phyloP scores from a whole-genome alignment of 1,284 basidiomycete species.

The Papiliotrema fonsecae region DNA sequence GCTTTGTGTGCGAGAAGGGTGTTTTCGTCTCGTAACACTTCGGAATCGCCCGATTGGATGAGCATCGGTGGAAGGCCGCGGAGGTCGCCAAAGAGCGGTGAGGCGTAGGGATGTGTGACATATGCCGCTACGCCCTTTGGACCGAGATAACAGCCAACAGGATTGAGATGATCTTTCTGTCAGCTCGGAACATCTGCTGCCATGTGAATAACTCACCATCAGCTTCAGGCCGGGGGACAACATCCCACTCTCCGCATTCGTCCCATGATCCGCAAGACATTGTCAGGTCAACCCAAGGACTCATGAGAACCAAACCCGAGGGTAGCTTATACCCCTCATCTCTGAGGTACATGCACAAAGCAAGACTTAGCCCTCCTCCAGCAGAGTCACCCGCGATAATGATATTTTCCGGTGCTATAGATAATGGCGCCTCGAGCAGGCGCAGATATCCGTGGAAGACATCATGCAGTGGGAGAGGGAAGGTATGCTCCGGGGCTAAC shows the following conservation, averaged over 20 bases:
- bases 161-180: slow-evolving; percentile 74
- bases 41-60: slow-evolving; percentile 89
- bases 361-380: slow-evolving; percentile 81
- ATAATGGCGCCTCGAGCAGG: slow-evolving; percentile 73
- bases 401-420: slow-evolving; percentile 85
- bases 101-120: slow-evolving; percentile 92
- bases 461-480: slow-evolving; percentile 91
- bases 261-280: slow-evolving; percentile 98
- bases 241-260: slow-evolving; percentile 76
- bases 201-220: slow-evolving; percentile 51
- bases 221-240: slow-evolving; percentile 67
- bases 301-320: slow-evolving; percentile 76
- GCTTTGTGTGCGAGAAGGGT: slow-evolving; percentile 94
- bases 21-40: slow-evolving; percentile 88
- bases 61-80: slow-evolving; percentile 81
- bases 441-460: slow-evolving; percentile 82
- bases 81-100: slow-evolving; percentile 91
- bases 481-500: slow-evolving; percentile 87
- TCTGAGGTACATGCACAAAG: slow-evolving; percentile 84
- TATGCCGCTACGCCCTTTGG: slow-evolving; percentile 70
- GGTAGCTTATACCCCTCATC: slow-evolving; percentile 78
- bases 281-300: slow-evolving; percentile 91
- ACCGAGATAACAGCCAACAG: slow-evolving; percentile 87
- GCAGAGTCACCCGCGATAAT: slow-evolving; percentile 87
- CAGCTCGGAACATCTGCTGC: background rate